Percentiles rank a stretch among this genome's conserved stretches.
Conservation (phyloP, 2,329 filamentous ascomycete species). For the Alternaria triticimaculans region DNA sequence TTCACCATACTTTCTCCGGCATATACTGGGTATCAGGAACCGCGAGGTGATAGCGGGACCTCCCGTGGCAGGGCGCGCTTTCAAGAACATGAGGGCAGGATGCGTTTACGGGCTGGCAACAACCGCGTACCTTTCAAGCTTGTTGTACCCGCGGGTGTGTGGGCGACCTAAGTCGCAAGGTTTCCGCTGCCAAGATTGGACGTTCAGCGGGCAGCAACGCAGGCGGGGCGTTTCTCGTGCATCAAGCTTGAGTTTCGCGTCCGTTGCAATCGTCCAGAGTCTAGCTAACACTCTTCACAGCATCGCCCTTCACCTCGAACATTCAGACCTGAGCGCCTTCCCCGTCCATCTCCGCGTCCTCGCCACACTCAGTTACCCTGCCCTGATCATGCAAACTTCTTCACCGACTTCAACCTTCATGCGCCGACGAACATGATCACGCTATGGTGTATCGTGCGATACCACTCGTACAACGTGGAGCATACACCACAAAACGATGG, state of each 20-base stretch:
- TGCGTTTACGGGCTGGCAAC: not conserved
- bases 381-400: not conserved
- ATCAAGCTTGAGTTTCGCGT: too few relatives aligned
- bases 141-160: not conserved
- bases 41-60: not conserved
- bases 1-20: not conserved
- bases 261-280: not conserved
- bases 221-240: too few relatives aligned
- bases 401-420: not conserved
- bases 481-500: not conserved
- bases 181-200: not conserved
- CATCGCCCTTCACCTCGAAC: not conserved
- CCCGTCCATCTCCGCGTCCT: not conserved
- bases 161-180: too few relatives aligned
- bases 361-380: not conserved
- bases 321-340: not conserved
- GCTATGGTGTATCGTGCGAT: accelerated
- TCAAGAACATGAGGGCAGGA: not conserved
- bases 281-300: not conserved
- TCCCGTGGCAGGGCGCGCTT: not conserved
- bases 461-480: not conserved
- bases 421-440: not conserved
- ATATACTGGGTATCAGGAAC: not conserved
- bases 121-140: not conserved
- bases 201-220: too few relatives aligned